Evolutionary conservation across 1,139 yeast species (phyloP).

Genomic region (Geotrichum citri-aurantii): DNA sequence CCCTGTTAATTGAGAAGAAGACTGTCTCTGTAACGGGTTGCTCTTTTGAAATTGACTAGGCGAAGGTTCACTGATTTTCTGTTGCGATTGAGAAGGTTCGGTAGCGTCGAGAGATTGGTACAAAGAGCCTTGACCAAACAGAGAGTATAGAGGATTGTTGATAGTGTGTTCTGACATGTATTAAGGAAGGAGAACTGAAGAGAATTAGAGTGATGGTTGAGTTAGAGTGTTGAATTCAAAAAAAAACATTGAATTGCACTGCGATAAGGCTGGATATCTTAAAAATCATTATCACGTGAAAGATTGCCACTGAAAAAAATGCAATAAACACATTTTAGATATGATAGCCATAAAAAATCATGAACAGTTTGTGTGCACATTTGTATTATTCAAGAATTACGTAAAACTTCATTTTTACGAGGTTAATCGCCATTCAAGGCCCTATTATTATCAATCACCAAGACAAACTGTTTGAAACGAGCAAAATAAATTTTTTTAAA

Average conservation of each 20-base stretch:
- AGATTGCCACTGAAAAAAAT: background rate
- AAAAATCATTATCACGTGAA: background rate
- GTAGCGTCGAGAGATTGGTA: slow-evolving; percentile 6
- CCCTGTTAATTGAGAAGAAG: slow-evolving; percentile 2
- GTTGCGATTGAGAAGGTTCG: background rate
- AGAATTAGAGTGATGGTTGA: background rate
- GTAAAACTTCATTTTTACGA: no score
- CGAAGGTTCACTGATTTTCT: background rate
- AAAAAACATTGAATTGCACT: background rate
- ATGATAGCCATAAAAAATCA: no score
- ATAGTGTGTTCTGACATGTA: background rate
- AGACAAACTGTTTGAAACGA: no score
- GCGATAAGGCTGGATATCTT: background rate
- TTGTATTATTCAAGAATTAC: no score
- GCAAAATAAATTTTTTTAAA: no score
- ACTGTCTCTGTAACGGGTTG: background rate
- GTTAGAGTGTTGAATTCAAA: background rate
- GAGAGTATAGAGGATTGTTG: background rate
- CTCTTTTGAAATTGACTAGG: background rate
- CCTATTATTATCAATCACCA: no score
- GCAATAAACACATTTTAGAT: no score
- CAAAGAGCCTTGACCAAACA: slow-evolving; percentile 8
- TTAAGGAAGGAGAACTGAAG: background rate
- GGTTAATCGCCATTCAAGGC: no score
- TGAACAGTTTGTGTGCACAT: no score